Base-by-base conservation (phyloP, 2,329 filamentous ascomycete genomes). In the Neofusicoccum sp. region DNA sequence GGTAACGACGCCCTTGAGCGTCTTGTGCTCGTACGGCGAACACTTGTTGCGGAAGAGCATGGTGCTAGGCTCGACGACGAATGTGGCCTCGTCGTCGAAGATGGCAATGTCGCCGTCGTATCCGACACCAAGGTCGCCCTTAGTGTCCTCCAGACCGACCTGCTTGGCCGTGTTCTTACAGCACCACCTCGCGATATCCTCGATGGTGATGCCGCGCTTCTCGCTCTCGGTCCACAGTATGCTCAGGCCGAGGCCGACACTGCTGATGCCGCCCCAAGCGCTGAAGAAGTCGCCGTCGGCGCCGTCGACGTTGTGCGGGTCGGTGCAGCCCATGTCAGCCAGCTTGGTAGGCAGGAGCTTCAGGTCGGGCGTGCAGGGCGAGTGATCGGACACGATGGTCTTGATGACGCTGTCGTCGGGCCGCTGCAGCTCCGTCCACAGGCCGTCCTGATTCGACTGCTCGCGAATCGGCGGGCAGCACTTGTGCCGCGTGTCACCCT, bases 1-100 rank as follows among this genome's bases (percentile, higher is more conserved):
- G 62, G 78, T 80, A 9, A 96, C 92, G 62, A 91, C 84, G 1
- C 93, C 93, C 48, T 82, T 84, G 68, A 97, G 87, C 33, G 79
- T 82, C 74, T 88, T 89, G 20, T 90, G 90, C 73, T 96, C 89
- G 82, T 96, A 97, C 0, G 93, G 92, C 61, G 88, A 92, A 79
- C 91, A 93, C 70, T 91, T 91, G 76, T 97, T 96, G 75, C 91
- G 88, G 84, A 96, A 99, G 66, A 95, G 84, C 92, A 99, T 96
- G 53, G 91, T 91, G 63, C 84, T 86, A n/a, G 70, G 76, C 70
- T 78, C 76, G 58, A 82, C 87, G 26, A 86, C 83, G 83, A 93
- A 99, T 66, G 84, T 83, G 24, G 86, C 86, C n/a, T 82, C 78
- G 64, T 96, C 91, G 71, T 98, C 93, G 72, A 98, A 97, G 14